Base-by-base conservation (phyloP, 176 grass and related monocot species). In the Stipa capillata region DNA sequence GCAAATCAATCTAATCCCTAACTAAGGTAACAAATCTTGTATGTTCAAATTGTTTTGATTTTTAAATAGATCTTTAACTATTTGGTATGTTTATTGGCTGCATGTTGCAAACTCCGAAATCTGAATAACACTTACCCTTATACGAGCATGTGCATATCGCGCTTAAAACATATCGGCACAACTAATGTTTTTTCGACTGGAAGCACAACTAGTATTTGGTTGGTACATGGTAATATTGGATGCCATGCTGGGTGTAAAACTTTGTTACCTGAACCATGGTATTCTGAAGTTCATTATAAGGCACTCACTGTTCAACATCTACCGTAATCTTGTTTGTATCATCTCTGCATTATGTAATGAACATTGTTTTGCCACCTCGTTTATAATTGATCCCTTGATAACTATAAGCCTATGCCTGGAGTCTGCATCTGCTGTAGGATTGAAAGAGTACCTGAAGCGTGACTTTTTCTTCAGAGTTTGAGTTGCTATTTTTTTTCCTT, bases 241-340 rank as follows among this genome's bases (percentile, higher is more conserved):
- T 48, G 42, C 41, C 25, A 44, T 70, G 7, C 66, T 47, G 41
- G 41, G 67, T 8, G 42, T 48, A 47, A 13, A 33, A 61, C 58
- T 61, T 2, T 54, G 58, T 61, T 61, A 33, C 58, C 15, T 29
- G 58, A 33, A 34, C 58, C 29, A 7, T 34, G 29, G 14, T 32
- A 61, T 33, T 33, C 14, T 61, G 29, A 32, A 33, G 25, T 70
- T 52, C 20, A 8, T 53, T 47, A 17, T 66, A 50, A 50, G 42
- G 45, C 27, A 65, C 39, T 25, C 21, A 11, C 20, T 60, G 36
- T 79, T 84, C 49, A 52, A 57, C 56, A 33, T 74, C 67, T 65
- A 57, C 28, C 9, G 74, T 31, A 41, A 18, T 32, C 42, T 83
- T 87, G 37, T 29, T 42, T 60, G 32, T 87, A 65, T 73, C 15